phyloP scores from a whole-genome alignment of 2,329 filamentous ascomycete genomes.

The Capronia coronata region DNA sequence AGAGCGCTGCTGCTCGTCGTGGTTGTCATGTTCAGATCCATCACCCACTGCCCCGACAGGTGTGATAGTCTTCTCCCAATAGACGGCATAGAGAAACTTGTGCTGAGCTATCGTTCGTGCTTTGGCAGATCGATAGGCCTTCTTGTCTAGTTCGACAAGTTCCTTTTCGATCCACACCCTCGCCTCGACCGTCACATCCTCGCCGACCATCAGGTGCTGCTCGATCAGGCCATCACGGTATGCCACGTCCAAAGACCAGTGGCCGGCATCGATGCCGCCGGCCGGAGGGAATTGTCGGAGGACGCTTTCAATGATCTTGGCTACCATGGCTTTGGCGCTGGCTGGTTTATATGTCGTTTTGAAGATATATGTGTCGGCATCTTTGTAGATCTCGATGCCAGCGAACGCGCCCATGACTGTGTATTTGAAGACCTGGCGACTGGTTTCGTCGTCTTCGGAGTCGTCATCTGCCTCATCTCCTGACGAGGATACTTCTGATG shows the following conservation, averaged over 20 bases:
- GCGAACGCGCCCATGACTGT: constrained; percentile 12
- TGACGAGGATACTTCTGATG: background rate
- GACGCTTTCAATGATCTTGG: constrained; percentile 7
- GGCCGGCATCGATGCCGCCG: constrained; percentile 3
- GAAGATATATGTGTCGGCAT: constrained; percentile 14
- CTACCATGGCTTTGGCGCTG: constrained; percentile 9
- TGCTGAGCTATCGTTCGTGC: constrained; percentile 4
- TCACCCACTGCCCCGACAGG: background rate
- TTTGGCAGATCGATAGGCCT: constrained; percentile 16
- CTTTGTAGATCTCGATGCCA: constrained; percentile 14
- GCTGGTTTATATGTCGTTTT: constrained; percentile 9
- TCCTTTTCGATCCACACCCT: constrained; percentile 23
- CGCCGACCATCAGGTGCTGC: constrained; percentile 18
- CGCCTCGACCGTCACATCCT: constrained; percentile 9
- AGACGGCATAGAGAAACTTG: constrained; percentile 14
- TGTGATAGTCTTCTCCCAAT: constrained; percentile 21
- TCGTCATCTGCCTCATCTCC: constrained; percentile 5
- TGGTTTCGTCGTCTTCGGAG: constrained; percentile 5
- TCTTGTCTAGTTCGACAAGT: constrained; percentile 10
- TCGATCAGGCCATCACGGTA: constrained; percentile 14
- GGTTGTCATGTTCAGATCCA: background rate
- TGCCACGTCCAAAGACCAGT: constrained; percentile 2
- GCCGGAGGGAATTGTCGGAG: background rate
- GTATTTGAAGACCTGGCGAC: constrained; percentile 16
- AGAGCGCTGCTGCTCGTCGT: background rate